A percentile compares a stretch with the other conserved stretches of the same genome.
These are phyloP conservation scores for Lodderomyces orthopsilosis DNA, from an alignment of 1,139 yeast genomes.

Conservation along the genomic window DNA sequence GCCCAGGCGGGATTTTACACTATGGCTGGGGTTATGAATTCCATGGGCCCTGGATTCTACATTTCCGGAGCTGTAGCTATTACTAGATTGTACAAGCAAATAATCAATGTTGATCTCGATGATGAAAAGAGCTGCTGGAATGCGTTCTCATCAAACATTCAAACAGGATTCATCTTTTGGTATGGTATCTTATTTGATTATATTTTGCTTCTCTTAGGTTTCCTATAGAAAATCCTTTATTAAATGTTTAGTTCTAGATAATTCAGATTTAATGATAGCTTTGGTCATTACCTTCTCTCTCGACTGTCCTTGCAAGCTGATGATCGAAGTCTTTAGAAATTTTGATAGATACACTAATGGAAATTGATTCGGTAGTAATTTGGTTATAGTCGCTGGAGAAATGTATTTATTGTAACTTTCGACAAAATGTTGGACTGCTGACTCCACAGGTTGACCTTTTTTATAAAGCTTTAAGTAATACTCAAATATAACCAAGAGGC, in stretches of 20 bases:
- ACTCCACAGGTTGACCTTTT: slow-evolving; percentile 15
- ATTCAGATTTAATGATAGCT: slow-evolving; percentile 28
- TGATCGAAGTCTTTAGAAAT: slow-evolving; percentile 23
- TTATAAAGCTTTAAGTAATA: slow-evolving; percentile 20
- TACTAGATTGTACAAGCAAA: slow-evolving; percentile 63
- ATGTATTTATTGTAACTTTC: slow-evolving; percentile 22
- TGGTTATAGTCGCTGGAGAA: slow-evolving; percentile 25
- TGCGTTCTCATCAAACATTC: slow-evolving; percentile 72
- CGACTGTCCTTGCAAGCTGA: slow-evolving; percentile 21
- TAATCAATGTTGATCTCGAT: slow-evolving; percentile 70
- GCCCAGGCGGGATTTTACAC: slow-evolving; percentile 66
- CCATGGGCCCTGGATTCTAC: slow-evolving; percentile 84
- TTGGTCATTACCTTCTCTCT: slow-evolving; percentile 24
- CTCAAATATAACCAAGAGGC: slow-evolving; percentile 20
- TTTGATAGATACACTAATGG: slow-evolving; percentile 33
- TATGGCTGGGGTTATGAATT: slow-evolving; percentile 74
- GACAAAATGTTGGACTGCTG: slow-evolving; percentile 32
- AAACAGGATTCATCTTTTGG: slow-evolving; percentile 77
- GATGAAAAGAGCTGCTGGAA: slow-evolving; percentile 80
- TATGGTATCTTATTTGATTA: slow-evolving; percentile 78
- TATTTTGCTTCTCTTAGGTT: slow-evolving; percentile 46
- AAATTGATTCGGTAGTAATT: slow-evolving; percentile 28
- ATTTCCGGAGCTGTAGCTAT: slow-evolving; percentile 67
- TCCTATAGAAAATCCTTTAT: slow-evolving; percentile 23
- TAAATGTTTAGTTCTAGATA: slow-evolving; percentile 14